Evolutionary conservation across 208 protist species (phyloP).

Genomic region (Acanthamoeba divionensis): DNA sequence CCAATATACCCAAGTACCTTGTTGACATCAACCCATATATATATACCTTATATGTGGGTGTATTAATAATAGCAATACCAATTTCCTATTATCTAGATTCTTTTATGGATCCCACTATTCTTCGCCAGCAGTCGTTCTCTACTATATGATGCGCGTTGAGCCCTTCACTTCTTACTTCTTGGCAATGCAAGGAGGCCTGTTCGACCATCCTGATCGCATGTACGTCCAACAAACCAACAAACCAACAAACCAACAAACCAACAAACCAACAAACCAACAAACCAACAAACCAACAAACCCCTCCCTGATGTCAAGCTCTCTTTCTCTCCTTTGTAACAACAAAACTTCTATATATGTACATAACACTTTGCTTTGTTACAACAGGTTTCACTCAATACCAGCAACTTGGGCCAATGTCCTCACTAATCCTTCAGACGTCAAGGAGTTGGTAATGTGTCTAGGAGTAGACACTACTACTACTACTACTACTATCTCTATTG

Average conservation of each 20-base stretch:
- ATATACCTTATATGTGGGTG: slow-evolving; percentile 20
- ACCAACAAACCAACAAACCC: too few species aligned
- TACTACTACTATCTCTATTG: slow-evolving; percentile 76
- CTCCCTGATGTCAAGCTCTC: too few species aligned
- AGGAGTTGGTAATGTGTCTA: slow-evolving; percentile 77
- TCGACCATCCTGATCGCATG: slow-evolving; percentile 48
- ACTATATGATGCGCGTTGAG: slow-evolving; percentile 80
- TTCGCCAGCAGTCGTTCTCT: slow-evolving; percentile 81
- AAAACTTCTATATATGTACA: too few species aligned
- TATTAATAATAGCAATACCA: neutral
- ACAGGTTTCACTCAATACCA: slow-evolving; percentile 95
- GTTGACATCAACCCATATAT: too few species aligned
- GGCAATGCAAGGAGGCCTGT: slow-evolving; percentile 70
- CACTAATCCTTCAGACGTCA: slow-evolving; percentile 87
- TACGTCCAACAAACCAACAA: too few species aligned
- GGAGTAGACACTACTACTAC: slow-evolving; percentile 88
- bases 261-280: too few species aligned
- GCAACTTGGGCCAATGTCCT: slow-evolving; percentile 81
- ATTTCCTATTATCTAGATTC: slow-evolving; percentile 75
- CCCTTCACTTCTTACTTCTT: slow-evolving; percentile 86
- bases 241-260: too few species aligned
- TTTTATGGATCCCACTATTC: slow-evolving; percentile 98
- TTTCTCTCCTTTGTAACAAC: neutral
- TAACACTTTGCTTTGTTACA: too few species aligned
- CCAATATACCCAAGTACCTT: slow-evolving; percentile 76